phyloP scores from a whole-genome alignment of 1,284 basidiomycete species.

The Ceratobasidium theobromae region DNA sequence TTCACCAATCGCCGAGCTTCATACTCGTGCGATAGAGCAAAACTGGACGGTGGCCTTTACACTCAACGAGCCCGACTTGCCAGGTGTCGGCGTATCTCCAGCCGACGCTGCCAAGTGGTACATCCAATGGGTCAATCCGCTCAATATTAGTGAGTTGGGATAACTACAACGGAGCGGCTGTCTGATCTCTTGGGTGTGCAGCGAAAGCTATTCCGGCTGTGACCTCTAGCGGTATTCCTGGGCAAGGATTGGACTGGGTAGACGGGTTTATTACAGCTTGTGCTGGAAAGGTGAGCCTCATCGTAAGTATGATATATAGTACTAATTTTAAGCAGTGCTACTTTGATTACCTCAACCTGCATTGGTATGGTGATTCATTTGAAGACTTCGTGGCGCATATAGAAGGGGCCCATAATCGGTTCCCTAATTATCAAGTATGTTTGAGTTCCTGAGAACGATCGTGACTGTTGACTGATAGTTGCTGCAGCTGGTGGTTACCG shows the following conservation, averaged over 20 bases:
- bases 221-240: conserved; percentile 8
- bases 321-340: not conserved
- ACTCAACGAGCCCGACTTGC: conserved; percentile 27
- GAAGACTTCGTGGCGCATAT: conserved; percentile 11
- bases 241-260: conserved; percentile 4
- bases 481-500: not conserved
- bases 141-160: conserved; percentile 12
- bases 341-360: conserved; percentile 21
- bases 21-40: conserved; percentile 3
- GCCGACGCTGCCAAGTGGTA: not conserved
- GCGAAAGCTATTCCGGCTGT: conserved; percentile 26
- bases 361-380: conserved; percentile 11
- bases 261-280: conserved; percentile 12
- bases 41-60: conserved; percentile 23
- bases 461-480: not conserved
- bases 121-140: conserved; percentile 4
- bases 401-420: conserved; percentile 1
- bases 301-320: not conserved
- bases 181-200: not conserved
- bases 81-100: not conserved
- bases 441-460: not conserved
- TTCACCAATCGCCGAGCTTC: conserved; percentile 14
- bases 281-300: not conserved
- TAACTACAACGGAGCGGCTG: not conserved
- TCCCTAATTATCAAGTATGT: conserved; percentile 9